These are phyloP conservation scores for Stagonosporopsis chrysanthemi DNA, from an alignment of 2,329 filamentous ascomycete species.

Conservation along the genomic window DNA sequence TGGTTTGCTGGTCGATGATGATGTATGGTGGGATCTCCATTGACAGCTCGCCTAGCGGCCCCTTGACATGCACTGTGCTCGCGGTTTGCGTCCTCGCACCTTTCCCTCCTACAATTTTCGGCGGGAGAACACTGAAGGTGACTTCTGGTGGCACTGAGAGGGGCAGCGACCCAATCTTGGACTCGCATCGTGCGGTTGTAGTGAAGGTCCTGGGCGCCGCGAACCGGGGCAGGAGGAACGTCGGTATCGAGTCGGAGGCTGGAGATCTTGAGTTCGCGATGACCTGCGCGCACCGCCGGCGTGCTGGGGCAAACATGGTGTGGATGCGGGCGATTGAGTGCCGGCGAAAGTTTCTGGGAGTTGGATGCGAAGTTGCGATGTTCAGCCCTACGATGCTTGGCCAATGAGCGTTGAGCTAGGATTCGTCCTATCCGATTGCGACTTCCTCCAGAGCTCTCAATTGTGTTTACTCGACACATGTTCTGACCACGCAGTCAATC, in stretches of 20 bases:
- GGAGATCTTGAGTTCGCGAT: slow-evolving; percentile 57
- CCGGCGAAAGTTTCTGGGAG: slow-evolving; percentile 37
- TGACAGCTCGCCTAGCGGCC: slow-evolving; percentile 80
- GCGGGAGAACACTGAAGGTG: slow-evolving; percentile 71
- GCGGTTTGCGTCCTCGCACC: slow-evolving; percentile 68
- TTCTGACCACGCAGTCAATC: background rate
- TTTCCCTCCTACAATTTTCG: slow-evolving; percentile 63
- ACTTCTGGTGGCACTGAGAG: slow-evolving; percentile 62
- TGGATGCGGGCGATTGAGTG: slow-evolving; percentile 20
- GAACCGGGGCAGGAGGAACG: slow-evolving; percentile 74
- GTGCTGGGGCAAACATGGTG: slow-evolving; percentile 70
- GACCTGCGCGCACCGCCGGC: slow-evolving; percentile 63
- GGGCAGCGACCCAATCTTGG: slow-evolving; percentile 81
- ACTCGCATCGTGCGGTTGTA: slow-evolving; percentile 69
- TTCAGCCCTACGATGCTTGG: slow-evolving; percentile 13
- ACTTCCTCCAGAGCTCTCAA: slow-evolving; percentile 10
- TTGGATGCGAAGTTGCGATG: slow-evolving; percentile 13
- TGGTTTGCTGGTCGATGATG: slow-evolving; percentile 71
- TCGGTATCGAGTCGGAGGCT: slow-evolving; percentile 64
- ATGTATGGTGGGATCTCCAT: slow-evolving; percentile 83
- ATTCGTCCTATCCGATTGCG: slow-evolving; percentile 11
- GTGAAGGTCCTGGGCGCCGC: slow-evolving; percentile 69
- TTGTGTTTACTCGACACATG: background rate
- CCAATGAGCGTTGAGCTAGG: background rate
- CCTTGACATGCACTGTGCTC: slow-evolving; percentile 76